A percentile compares a stretch with the other conserved stretches of the same genome.
phyloP scores from a whole-genome alignment of 495 filamentous ascomycete species.

The Choiromyces venosus region DNA sequence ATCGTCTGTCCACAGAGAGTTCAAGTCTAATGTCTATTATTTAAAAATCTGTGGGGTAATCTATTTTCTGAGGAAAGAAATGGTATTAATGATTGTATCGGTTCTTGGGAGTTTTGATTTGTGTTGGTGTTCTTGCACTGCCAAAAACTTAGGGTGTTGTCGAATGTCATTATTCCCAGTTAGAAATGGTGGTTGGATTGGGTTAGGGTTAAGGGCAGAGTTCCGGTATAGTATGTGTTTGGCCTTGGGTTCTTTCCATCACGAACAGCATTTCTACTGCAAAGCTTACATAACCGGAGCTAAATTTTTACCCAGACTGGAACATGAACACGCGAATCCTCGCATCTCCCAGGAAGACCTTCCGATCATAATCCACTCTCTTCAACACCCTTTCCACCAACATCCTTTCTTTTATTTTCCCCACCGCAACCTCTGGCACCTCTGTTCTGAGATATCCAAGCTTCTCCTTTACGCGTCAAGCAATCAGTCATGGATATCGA shows the following conservation, averaged over 20 bases:
- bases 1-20: too few relatives aligned
- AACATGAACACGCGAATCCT: background rate
- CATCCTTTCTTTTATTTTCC: background rate
- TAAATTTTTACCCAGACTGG: background rate
- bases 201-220: background rate
- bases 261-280: background rate
- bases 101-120: too few relatives aligned
- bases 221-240: background rate
- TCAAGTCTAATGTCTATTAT: too few relatives aligned
- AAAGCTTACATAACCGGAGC: background rate
- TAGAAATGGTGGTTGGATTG: background rate
- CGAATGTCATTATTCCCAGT: too few relatives aligned
- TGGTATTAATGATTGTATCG: too few relatives aligned
- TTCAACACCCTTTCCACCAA: background rate
- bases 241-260: background rate
- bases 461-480: background rate
- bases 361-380: background rate
- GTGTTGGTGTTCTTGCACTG: too few relatives aligned
- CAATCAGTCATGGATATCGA: background rate
- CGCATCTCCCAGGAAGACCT: background rate
- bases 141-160: too few relatives aligned
- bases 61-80: too few relatives aligned
- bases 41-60: too few relatives aligned
- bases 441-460: background rate
- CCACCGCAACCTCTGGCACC: background rate